Conservation (phyloP, 2,329 filamentous ascomycete genomes). For the Atkinsonella hypoxylon region DNA sequence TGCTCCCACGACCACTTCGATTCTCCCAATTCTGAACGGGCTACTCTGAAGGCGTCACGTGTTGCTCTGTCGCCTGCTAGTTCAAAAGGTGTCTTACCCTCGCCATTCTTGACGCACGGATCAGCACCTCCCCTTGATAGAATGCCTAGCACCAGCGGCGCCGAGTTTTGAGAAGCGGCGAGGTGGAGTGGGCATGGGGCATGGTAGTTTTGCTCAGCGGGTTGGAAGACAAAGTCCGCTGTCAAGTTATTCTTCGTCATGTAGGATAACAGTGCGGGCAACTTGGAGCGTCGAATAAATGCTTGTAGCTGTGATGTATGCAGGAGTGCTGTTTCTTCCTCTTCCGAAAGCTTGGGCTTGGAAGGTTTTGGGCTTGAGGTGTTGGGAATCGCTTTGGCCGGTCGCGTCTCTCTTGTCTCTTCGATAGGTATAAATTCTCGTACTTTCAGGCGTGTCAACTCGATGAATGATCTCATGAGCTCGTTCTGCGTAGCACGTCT, state of each 20-base stretch:
- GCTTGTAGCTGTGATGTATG: slow-evolving; percentile 86
- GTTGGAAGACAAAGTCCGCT: slow-evolving; percentile 64
- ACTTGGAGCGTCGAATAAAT: slow-evolving; percentile 77
- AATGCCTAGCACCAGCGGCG: slow-evolving; percentile 65
- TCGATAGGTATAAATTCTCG: slow-evolving; percentile 61
- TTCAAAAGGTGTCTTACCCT: slow-evolving; percentile 80
- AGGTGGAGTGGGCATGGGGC: slow-evolving; percentile 77
- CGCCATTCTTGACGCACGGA: slow-evolving; percentile 55
- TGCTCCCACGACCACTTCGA: slow-evolving; percentile 64
- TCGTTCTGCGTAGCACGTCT: slow-evolving; percentile 85
- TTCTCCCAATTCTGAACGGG: slow-evolving; percentile 72
- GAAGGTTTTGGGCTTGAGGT: slow-evolving; percentile 34
- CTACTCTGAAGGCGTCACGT: slow-evolving; percentile 82
- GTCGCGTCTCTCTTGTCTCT: slow-evolving; percentile 31
- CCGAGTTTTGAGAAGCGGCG: slow-evolving; percentile 68
- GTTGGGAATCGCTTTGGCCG: slow-evolving; percentile 23
- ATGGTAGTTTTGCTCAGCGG: slow-evolving; percentile 61
- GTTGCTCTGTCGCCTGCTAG: slow-evolving; percentile 76
- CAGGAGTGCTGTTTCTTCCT: slow-evolving; percentile 69
- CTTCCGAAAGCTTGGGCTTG: slow-evolving; percentile 59
- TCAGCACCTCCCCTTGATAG: slow-evolving; percentile 64
- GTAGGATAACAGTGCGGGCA: slow-evolving; percentile 77
- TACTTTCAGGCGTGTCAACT: slow-evolving; percentile 83
- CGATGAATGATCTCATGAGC: slow-evolving; percentile 86
- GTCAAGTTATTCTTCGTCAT: slow-evolving; percentile 62